Evolutionary conservation across 495 filamentous ascomycete species (phyloP).

Genomic region (Evernia prunastri): DNA sequence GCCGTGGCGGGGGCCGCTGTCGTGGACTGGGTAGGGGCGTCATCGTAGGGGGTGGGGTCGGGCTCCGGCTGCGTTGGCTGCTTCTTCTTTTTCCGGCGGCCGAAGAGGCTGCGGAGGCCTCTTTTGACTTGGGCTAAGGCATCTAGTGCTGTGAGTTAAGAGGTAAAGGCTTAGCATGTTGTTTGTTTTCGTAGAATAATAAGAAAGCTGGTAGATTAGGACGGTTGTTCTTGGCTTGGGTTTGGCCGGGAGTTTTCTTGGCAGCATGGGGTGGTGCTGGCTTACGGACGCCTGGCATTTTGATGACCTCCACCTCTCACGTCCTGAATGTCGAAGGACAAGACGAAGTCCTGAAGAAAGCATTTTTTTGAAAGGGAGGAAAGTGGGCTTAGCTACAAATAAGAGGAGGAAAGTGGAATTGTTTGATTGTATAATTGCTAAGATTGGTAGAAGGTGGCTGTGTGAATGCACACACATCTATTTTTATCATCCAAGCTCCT

Average conservation of each 20-base stretch:
- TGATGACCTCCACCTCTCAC: slow-evolving; percentile 12
- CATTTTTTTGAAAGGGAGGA: slow-evolving; percentile 5
- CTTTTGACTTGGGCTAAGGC: slow-evolving; percentile 26
- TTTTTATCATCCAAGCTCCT: slow-evolving; percentile 11
- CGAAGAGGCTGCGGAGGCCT: slow-evolving; percentile 23
- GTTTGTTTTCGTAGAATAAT: not conserved
- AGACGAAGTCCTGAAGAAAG: slow-evolving; percentile 9
- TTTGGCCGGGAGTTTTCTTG: not conserved
- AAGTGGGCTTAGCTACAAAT: slow-evolving; percentile 6
- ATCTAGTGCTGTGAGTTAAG: slow-evolving; percentile 20
- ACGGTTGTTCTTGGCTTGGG: not conserved
- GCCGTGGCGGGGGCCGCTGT: slow-evolving; percentile 8
- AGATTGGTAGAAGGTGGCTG: slow-evolving; percentile 17
- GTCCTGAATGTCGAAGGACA: slow-evolving; percentile 3
- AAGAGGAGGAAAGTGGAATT: not conserved
- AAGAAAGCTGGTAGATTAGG: not conserved
- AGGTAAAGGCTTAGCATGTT: not conserved
- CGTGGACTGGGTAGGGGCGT: slow-evolving; percentile 1
- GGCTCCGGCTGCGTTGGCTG: slow-evolving; percentile 15
- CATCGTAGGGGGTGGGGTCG: not conserved
- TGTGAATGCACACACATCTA: slow-evolving; percentile 17
- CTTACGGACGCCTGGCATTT: slow-evolving; percentile 27
- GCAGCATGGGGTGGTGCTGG: slow-evolving; percentile 4
- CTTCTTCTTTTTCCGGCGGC: slow-evolving; percentile 20
- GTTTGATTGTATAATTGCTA: slow-evolving; percentile 10